Percentiles rank a stretch among this genome's conserved stretches.
Conservation (phyloP, 371 early-diverging fungal genomes). For the Parasitella parasitica region DNA sequence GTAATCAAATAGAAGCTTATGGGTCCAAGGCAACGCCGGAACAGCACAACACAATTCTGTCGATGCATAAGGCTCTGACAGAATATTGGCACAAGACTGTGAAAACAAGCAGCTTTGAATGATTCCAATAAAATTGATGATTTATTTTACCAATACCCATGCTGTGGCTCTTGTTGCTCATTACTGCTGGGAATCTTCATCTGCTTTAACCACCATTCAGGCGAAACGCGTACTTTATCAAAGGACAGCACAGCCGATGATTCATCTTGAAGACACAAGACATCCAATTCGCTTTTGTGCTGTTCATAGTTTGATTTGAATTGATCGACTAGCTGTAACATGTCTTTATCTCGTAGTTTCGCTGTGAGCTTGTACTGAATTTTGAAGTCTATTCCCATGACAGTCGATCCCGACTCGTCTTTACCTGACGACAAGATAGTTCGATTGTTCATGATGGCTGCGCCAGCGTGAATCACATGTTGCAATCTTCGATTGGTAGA, state of each 20-base stretch:
- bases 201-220: constrained; percentile 36
- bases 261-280: not conserved
- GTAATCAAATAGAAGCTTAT: constrained; percentile 26
- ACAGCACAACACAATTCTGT: constrained; percentile 12
- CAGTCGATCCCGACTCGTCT: not conserved
- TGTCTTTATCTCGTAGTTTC: not conserved
- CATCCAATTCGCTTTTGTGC: not conserved
- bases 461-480: constrained; percentile 25
- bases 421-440: not conserved
- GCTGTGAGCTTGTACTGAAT: constrained; percentile 4
- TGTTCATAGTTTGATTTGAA: constrained; percentile 9
- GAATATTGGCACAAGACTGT: constrained; percentile 11
- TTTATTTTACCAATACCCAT: constrained; percentile 7
- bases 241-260: constrained; percentile 12
- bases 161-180: constrained; percentile 3
- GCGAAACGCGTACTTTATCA: constrained; percentile 14
- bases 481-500: constrained; percentile 11
- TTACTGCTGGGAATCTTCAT: constrained; percentile 11
- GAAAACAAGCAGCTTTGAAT: not conserved
- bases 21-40: constrained; percentile 32
- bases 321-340: not conserved
- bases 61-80: not conserved
- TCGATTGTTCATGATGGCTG: constrained; percentile 18
- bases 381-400: constrained; percentile 14
- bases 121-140: not conserved